These are phyloP conservation scores for Epichloe elymi DNA, from an alignment of 2,329 filamentous ascomycete species.

Conservation along the genomic window DNA sequence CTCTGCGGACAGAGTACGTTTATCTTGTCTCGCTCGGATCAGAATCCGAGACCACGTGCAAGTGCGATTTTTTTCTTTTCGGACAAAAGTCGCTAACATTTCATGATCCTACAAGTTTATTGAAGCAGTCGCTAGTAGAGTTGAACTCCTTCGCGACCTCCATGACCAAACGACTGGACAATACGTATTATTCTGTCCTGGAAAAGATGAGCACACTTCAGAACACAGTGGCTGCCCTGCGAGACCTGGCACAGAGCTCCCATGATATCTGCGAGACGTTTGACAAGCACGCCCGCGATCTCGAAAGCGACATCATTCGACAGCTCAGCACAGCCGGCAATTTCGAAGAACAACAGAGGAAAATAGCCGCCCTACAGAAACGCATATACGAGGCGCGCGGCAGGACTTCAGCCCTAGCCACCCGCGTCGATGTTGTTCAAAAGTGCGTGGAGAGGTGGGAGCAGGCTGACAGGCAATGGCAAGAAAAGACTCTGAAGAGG, in stretches of 20 bases:
- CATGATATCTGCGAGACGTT: constrained; percentile 47
- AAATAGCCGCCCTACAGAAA: constrained; percentile 47
- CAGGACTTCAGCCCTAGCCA: constrained; percentile 45
- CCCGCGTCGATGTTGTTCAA: constrained; percentile 50
- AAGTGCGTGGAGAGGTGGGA: constrained; percentile 55
- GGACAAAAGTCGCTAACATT: not conserved
- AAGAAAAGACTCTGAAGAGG: constrained; percentile 51
- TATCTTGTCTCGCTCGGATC: not conserved
- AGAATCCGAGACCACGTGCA: not conserved
- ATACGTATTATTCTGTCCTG: constrained; percentile 60
- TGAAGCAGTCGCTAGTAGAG: constrained; percentile 37
- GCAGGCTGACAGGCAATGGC: constrained; percentile 51
- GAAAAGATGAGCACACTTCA: constrained; percentile 54
- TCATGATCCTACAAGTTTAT: constrained; percentile 24
- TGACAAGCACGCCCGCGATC: constrained; percentile 40
- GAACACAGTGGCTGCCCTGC: constrained; percentile 49
- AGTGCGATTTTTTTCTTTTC: too few species aligned
- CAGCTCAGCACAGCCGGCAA: constrained; percentile 48
- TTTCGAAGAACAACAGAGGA: constrained; percentile 51
- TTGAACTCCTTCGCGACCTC: constrained; percentile 47
- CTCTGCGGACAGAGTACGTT: constrained; percentile 20
- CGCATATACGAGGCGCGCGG: constrained; percentile 48
- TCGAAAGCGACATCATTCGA: constrained; percentile 45
- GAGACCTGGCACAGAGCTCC: constrained; percentile 51
- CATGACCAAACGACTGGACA: constrained; percentile 54